Percentiles rank a stretch among this genome's conserved stretches.
These are phyloP conservation scores for Mycena haematopus DNA, from an alignment of 768 basidiomycete genomes.

Conservation along the genomic window DNA sequence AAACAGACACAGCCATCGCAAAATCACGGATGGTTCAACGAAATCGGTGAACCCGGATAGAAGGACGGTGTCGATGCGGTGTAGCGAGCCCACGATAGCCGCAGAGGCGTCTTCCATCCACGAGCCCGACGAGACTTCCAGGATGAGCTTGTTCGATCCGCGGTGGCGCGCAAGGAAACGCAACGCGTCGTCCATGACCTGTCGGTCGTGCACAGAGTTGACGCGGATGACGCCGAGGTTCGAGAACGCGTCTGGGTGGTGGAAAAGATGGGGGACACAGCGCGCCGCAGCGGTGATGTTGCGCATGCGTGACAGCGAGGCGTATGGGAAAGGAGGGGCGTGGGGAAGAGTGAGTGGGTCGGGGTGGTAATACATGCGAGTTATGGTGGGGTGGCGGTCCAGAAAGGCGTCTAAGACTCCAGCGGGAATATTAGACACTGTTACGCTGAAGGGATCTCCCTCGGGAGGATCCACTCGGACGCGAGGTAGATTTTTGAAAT, in stretches of 20 bases:
- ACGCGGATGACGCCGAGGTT: slow-evolving; percentile 16
- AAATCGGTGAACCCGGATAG: slow-evolving; percentile 17
- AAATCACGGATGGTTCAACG: slow-evolving; percentile 9
- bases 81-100: neutral
- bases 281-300: slow-evolving; percentile 23
- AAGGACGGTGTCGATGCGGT: slow-evolving; percentile 23
- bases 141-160: slow-evolving; percentile 13
- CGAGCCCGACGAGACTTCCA: slow-evolving; percentile 23
- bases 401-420: slow-evolving; percentile 25
- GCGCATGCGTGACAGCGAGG: slow-evolving; percentile 14
- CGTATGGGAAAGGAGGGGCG: slow-evolving; percentile 6
- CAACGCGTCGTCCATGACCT: slow-evolving; percentile 5
- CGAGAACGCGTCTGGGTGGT: slow-evolving; percentile 12
- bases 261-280: slow-evolving; percentile 13
- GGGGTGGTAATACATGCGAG: slow-evolving; percentile 27
- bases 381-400: slow-evolving; percentile 15
- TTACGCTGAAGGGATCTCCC: neutral
- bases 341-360: slow-evolving; percentile 15
- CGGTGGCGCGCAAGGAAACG: slow-evolving; percentile 10
- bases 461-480: slow-evolving; percentile 18
- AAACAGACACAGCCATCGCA: slow-evolving; percentile 21
- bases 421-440: slow-evolving; percentile 7
- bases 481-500: slow-evolving; percentile 13
- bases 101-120: slow-evolving; percentile 18
- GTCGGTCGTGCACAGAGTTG: neutral